Conservation (phyloP, 2,329 filamentous ascomycete species). For the Rutstroemia sp. region DNA sequence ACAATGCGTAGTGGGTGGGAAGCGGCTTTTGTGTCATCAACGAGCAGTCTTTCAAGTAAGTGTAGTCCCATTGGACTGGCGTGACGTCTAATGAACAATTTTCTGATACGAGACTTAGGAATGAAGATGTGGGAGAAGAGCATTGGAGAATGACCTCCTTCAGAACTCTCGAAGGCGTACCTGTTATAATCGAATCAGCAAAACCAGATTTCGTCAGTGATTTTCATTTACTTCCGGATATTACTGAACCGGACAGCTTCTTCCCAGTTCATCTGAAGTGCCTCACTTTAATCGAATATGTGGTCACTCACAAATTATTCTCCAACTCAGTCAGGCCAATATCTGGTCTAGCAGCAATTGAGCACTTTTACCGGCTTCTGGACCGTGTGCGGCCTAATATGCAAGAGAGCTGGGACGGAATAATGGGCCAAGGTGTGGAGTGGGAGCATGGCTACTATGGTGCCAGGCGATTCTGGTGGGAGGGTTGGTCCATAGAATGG, state of each 20-base stretch:
- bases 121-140: too few species aligned
- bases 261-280: slow-evolving; percentile 7
- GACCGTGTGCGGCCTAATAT: background rate
- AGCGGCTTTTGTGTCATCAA: background rate
- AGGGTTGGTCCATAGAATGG: slow-evolving; percentile 1
- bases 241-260: background rate
- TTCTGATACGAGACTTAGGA: too few species aligned
- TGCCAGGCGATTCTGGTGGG: slow-evolving; percentile 7
- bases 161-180: background rate
- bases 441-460: slow-evolving; percentile 12
- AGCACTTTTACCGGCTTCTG: background rate
- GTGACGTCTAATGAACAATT: background rate
- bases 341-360: background rate
- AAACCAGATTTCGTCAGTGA: too few species aligned
- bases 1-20: background rate
- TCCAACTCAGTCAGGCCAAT: background rate
- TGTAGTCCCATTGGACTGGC: background rate
- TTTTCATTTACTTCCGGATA: too few species aligned
- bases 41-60: background rate
- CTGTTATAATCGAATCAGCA: background rate
- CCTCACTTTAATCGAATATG: slow-evolving; percentile 5
- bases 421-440: slow-evolving; percentile 4
- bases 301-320: background rate
- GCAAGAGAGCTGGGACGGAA: background rate
- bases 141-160: background rate